Percentiles rank a stretch among this genome's conserved stretches.
phyloP scores from a whole-genome alignment of 495 filamentous ascomycete species.

The Physcia stellaris region DNA sequence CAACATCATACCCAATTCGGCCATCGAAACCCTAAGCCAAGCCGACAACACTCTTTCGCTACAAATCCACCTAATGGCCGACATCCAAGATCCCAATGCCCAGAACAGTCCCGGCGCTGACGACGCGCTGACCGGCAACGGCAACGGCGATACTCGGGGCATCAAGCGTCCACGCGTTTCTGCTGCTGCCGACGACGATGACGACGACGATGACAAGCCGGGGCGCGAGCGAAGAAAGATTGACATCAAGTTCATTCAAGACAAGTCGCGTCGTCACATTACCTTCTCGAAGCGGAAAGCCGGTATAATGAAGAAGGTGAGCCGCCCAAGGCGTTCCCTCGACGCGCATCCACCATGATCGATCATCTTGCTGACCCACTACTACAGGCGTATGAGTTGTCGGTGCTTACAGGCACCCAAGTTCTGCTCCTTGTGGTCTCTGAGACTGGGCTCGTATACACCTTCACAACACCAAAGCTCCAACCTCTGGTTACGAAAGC shows the following conservation, averaged over 20 bases:
- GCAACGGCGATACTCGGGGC: constrained; percentile 57
- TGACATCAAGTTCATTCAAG: constrained; percentile 99
- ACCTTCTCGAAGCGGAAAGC: constrained; percentile 99
- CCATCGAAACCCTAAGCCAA: constrained; percentile 7
- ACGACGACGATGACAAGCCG: constrained; percentile 96
- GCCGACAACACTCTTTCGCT: too few species aligned
- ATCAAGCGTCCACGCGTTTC: constrained; percentile 79
- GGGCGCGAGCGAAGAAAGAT: constrained; percentile 98
- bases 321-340: constrained; percentile 17
- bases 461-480: constrained; percentile 97
- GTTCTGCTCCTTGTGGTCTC: constrained; percentile 95
- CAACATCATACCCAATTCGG: constrained; percentile 10
- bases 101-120: constrained; percentile 34
- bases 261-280: constrained; percentile 99
- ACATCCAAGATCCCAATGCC: constrained; percentile 19
- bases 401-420: constrained; percentile 95
- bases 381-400: constrained; percentile 84
- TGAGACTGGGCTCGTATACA: constrained; percentile 97
- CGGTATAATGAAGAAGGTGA: constrained; percentile 99
- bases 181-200: constrained; percentile 78
- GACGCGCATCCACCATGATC: constrained; percentile 4
- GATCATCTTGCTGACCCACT: neutral
- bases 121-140: constrained; percentile 36
- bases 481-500: constrained; percentile 98
- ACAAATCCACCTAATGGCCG: too few species aligned